Evolutionary conservation across 129 eudicot species (phyloP).

Genomic region (Centaurea solstitialis): DNA sequence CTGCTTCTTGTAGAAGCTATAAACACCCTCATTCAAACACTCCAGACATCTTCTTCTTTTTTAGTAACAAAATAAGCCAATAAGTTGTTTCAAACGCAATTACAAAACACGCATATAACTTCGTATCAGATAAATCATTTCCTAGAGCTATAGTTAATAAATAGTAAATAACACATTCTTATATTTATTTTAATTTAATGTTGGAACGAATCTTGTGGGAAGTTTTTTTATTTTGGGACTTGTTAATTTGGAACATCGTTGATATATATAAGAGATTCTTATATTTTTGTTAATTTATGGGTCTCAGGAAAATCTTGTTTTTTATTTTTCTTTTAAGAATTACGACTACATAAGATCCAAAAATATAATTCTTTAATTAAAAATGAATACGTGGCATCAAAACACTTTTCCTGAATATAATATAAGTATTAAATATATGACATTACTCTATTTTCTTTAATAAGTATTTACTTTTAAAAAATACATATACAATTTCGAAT

Average conservation of each 20-base stretch:
- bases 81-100: too few relatives aligned
- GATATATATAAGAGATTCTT: background rate
- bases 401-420: background rate
- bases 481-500: too few relatives aligned
- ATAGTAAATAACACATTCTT: background rate
- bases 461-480: too few relatives aligned
- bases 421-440: background rate
- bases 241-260: background rate
- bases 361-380: too few relatives aligned
- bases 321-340: background rate
- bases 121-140: too few relatives aligned
- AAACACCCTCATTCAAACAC: too few relatives aligned
- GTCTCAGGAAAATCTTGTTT: background rate
- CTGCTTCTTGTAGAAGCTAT: too few relatives aligned
- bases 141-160: background rate
- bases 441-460: too few relatives aligned
- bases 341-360: background rate
- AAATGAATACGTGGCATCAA: background rate
- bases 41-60: too few relatives aligned
- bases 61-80: too few relatives aligned
- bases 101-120: too few relatives aligned
- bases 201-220: background rate
- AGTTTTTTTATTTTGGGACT: background rate
- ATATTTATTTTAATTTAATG: background rate
- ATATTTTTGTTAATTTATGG: background rate